Evolutionary conservation across 257 asterid species (phyloP).

Genomic region (Lycium barbarum): DNA sequence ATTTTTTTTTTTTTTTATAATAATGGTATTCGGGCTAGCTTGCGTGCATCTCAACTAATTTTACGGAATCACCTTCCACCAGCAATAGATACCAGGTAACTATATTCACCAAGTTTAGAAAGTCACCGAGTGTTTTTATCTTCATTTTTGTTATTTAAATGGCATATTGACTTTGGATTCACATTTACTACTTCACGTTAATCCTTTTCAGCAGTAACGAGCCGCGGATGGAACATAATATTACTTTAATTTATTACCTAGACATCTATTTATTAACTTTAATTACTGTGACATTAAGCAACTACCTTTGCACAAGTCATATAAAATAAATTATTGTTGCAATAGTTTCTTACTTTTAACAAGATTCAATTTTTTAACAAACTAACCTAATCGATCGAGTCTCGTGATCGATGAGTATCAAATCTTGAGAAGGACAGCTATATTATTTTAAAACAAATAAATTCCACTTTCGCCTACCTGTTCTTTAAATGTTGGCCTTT

Average conservation of each 20-base stretch:
- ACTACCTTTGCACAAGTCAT: neutral
- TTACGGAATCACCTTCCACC: no score
- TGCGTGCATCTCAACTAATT: no score
- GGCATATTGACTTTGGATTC: neutral
- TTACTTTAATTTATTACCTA: neutral
- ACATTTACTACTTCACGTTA: neutral
- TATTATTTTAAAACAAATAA: neutral
- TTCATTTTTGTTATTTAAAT: neutral
- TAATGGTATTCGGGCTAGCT: no score
- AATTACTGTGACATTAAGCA: neutral
- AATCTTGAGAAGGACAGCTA: neutral
- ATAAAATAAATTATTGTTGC: neutral
- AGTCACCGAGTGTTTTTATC: no score
- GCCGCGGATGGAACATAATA: no score
- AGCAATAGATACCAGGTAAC: no score
- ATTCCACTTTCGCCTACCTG: neutral
- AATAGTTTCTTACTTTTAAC: neutral
- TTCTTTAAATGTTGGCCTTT: neutral
- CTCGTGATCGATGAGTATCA: neutral
- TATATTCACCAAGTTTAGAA: no score
- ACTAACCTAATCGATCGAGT: neutral
- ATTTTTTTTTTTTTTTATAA: no score
- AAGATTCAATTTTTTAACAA: neutral
- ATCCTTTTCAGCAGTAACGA: neutral
- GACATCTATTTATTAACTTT: neutral